These are phyloP conservation scores for Vigna angularis DNA, from an alignment of 306 rosid species.

Conservation along the genomic window DNA sequence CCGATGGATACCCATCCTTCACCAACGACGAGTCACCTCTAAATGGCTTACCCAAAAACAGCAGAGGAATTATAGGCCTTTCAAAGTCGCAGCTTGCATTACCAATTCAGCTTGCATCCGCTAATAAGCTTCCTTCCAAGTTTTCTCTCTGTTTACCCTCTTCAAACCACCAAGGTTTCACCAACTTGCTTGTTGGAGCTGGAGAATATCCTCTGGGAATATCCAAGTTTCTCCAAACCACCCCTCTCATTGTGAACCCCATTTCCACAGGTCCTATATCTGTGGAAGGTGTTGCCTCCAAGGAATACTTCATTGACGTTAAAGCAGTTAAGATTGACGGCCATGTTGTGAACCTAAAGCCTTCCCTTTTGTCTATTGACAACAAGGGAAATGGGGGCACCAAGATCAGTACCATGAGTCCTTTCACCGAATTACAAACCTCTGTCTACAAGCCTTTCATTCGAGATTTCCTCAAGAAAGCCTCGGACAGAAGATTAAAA, in stretches of 20 bases:
- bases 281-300: constrained; percentile 8
- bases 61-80: constrained; percentile 38
- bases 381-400: constrained; percentile 41
- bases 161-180: constrained; percentile 32
- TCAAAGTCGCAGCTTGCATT: constrained; percentile 14
- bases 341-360: constrained; percentile 30
- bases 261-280: neutral
- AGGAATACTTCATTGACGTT: constrained; percentile 37
- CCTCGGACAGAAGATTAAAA: constrained; percentile 36
- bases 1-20: constrained; percentile 13
- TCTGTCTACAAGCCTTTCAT: constrained; percentile 43
- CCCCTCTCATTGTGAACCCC: constrained; percentile 31
- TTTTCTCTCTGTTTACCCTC: constrained; percentile 45
- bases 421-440: constrained; percentile 32
- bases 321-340: constrained; percentile 41
- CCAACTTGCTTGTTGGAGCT: constrained; percentile 17
- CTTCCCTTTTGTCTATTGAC: constrained; percentile 35
- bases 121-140: constrained; percentile 11
- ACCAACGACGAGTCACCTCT: constrained; percentile 6
- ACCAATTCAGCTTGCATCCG: constrained; percentile 12
- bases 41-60: constrained; percentile 40
- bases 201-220: neutral
- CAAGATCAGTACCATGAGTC: constrained; percentile 33
- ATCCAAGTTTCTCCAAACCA: constrained; percentile 16
- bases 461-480: constrained; percentile 37